Base-by-base conservation (phyloP, 441 rosid species). In the Isatis lusitanica region DNA sequence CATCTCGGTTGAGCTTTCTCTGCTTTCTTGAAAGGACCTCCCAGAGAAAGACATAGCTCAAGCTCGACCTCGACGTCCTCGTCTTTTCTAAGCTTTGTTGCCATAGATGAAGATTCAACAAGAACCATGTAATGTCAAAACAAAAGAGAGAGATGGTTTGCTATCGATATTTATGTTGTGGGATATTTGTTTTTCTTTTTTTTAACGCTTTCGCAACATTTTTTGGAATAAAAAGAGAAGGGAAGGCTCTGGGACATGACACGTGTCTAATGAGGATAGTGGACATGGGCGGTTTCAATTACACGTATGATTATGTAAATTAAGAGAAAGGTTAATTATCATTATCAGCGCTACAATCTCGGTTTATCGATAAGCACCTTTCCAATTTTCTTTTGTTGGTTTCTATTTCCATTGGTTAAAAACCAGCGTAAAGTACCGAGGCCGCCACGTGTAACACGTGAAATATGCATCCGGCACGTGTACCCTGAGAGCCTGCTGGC, bases 41-140 rank as follows among this genome's bases (percentile, higher is more conserved):
- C 90, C 0, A 86, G 69, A 4, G 92, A 90, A 61, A 87, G 82
- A 4, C 85, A 83, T 36, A 90, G 78, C 69, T 90, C 95, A 10
- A 90, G 83, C 81, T 84, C 89, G 3, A 83, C 63, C 63, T 82
- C 86, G 4, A 59, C 67, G 53, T 82, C 85, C 17, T 60, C 71
- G n/a, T 71, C 67, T 71, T 71, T 56, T 18, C 71, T 73, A 63
- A 64, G 12, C 82, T 75, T 83, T 68, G 55, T 55, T 9, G 39
- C 69, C 74, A 68, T 72, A 78, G 76, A 65, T 62, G 47, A 70
- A 71, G 73, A 17, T 56, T 21, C 57, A 26, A 70, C 5, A n/a
- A 70, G 4, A 21, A 48, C 17, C 66, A 70, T 62, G 64, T 65
- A 59, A 79, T 63, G 43, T 74, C 31, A 52, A 48, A 17, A 67